Evolutionary conservation across 2,329 filamentous ascomycete genomes (phyloP).

Genomic region (Sporothrix schenckii): DNA sequence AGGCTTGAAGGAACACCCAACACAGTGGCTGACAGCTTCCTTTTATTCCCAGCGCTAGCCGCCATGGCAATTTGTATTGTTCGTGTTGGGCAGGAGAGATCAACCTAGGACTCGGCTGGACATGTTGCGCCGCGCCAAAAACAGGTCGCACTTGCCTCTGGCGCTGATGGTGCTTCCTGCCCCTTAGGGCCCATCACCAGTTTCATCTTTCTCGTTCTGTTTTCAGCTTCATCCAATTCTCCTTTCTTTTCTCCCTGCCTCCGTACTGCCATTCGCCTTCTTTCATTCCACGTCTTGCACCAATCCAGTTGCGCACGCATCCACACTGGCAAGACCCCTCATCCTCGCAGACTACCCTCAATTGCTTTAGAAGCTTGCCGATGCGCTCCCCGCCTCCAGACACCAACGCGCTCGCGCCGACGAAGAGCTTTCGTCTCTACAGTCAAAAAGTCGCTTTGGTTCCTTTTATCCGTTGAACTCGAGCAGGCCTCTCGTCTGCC

Average conservation of each 20-base stretch:
- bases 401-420: slow-evolving; percentile 27
- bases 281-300: neutral
- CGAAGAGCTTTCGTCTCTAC: slow-evolving; percentile 19
- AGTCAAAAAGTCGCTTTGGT: neutral
- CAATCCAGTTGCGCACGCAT: slow-evolving; percentile 6
- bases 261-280: neutral
- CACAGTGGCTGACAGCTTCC: slow-evolving; percentile 27
- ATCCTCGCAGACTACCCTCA: neutral
- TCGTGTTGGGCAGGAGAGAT: slow-evolving; percentile 2
- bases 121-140: slow-evolving; percentile 8
- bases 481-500: neutral
- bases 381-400: slow-evolving; percentile 12
- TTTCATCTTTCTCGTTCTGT: slow-evolving; percentile 14
- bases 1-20: neutral
- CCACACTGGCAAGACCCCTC: neutral
- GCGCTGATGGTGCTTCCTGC: slow-evolving; percentile 6
- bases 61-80: neutral
- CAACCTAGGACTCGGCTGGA: neutral
- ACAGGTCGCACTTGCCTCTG: slow-evolving; percentile 7
- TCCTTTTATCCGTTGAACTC: neutral
- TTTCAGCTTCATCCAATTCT: neutral
- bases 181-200: slow-evolving; percentile 15
- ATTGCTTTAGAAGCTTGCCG: neutral
- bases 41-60: neutral
- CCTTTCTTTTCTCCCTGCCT: neutral